These are phyloP conservation scores for Candida odintsovae DNA, from an alignment of 805 yeast genomes.

Conservation along the genomic window DNA sequence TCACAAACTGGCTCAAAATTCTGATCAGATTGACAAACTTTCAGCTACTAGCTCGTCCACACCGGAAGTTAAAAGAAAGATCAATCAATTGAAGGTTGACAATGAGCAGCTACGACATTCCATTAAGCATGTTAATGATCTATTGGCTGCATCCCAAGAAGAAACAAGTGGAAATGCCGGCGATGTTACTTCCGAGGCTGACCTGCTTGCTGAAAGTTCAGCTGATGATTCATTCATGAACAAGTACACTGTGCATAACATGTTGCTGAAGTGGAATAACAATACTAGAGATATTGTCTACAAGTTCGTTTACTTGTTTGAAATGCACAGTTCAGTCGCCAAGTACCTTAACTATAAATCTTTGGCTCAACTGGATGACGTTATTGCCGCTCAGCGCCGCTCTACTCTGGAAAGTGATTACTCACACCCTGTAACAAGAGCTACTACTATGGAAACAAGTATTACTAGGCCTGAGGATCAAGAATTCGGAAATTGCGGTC, in stretches of 20 bases:
- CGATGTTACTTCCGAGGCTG: slow-evolving; percentile 2
- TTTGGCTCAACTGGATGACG: slow-evolving; percentile 43
- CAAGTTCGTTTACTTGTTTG: slow-evolving; percentile 49
- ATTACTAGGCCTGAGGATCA: slow-evolving; percentile 5
- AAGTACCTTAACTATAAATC: slow-evolving; percentile 44
- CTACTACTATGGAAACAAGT: slow-evolving; percentile 14
- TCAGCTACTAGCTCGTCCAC: slow-evolving; percentile 20
- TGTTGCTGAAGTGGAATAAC: slow-evolving; percentile 78
- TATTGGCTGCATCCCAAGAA: slow-evolving; percentile 7
- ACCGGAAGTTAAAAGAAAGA: slow-evolving; percentile 9
- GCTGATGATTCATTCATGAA: slow-evolving; percentile 32
- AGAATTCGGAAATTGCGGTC: slow-evolving; percentile 4
- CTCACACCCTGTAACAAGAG: slow-evolving; percentile 12
- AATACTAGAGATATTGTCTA: slow-evolving; percentile 55
- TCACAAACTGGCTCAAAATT: slow-evolving; percentile 30
- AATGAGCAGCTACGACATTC: slow-evolving; percentile 19
- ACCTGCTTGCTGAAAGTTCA: slow-evolving; percentile 11
- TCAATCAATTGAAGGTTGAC: slow-evolving; percentile 18
- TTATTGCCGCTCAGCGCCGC: slow-evolving; percentile 32
- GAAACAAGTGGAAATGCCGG: slow-evolving; percentile 1
- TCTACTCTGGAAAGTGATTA: slow-evolving; percentile 11
- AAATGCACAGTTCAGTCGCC: slow-evolving; percentile 36
- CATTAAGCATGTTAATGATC: slow-evolving; percentile 12
- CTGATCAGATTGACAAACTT: slow-evolving; percentile 17
- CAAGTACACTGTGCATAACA: slow-evolving; percentile 64